phyloP scores from a whole-genome alignment of 805 yeast genomes.

The Helenozyma baotianmanensis region DNA sequence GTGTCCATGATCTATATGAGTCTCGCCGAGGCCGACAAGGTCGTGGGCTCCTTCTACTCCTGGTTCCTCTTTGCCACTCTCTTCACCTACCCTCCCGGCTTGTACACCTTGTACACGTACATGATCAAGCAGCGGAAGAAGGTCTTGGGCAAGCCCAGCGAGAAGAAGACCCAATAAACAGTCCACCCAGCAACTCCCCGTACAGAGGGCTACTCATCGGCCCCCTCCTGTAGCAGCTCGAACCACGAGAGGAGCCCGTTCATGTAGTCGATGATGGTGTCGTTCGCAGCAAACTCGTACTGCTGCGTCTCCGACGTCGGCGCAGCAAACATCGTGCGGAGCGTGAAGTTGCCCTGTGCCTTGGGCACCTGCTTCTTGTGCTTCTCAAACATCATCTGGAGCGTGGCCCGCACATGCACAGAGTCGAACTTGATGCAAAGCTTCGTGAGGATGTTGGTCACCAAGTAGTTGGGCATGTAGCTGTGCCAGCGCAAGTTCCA shows the following conservation, averaged over 20 bases:
- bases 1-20: constrained; percentile 64
- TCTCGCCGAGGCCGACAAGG: constrained; percentile 59
- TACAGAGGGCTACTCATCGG: neutral
- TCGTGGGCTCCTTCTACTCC: constrained; percentile 48
- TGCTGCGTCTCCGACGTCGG: constrained; percentile 7
- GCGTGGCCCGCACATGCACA: constrained; percentile 34
- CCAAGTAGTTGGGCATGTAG: constrained; percentile 44
- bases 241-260: constrained; percentile 27
- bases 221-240: constrained; percentile 12
- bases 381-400: constrained; percentile 31
- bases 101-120: constrained; percentile 77
- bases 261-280: constrained; percentile 30
- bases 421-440: constrained; percentile 38
- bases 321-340: constrained; percentile 14
- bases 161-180: constrained; percentile 11
- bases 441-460: constrained; percentile 39
- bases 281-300: constrained; percentile 25
- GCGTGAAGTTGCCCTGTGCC: constrained; percentile 9
- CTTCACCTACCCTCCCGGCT: constrained; percentile 77
- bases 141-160: constrained; percentile 45
- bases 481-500: constrained; percentile 66
- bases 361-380: constrained; percentile 7
- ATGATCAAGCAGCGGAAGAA: constrained; percentile 87
- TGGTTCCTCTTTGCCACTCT: constrained; percentile 53
- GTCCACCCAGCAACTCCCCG: neutral